phyloP scores from a whole-genome alignment of 257 asterid species.

The Forsythia viridissima region DNA sequence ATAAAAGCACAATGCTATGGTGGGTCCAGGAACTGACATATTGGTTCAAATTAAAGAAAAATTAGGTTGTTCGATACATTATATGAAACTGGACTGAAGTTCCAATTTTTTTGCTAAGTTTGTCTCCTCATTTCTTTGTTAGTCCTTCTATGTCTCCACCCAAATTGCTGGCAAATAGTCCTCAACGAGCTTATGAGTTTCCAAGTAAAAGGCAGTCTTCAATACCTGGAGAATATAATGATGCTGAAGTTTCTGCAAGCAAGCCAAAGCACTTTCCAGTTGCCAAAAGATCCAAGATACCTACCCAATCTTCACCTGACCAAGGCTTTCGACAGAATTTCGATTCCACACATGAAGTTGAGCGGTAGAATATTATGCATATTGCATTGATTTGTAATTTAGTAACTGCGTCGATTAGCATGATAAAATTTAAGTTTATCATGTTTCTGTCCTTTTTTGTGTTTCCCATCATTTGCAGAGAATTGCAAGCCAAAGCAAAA shows the following conservation, averaged over 20 bases:
- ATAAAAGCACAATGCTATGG: not conserved
- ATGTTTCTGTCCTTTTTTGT: constrained; percentile 17
- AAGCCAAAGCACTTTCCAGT: constrained; percentile 48
- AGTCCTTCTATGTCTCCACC: constrained; percentile 44
- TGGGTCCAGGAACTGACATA: constrained; percentile 4
- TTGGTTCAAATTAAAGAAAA: not conserved
- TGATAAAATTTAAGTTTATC: constrained; percentile 16
- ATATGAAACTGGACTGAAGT: not conserved
- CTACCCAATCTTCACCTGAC: constrained; percentile 49
- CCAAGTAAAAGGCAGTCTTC: constrained; percentile 46
- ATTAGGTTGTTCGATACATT: constrained; percentile 3
- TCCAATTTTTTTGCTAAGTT: not conserved
- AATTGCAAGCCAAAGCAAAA: constrained; percentile 82
- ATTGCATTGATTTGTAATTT: constrained; percentile 10
- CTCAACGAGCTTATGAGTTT: constrained; percentile 42
- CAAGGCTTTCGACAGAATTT: constrained; percentile 45
- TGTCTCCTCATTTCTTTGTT: constrained; percentile 10
- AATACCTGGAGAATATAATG: constrained; percentile 31
- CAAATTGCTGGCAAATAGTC: constrained; percentile 35
- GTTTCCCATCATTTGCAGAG: constrained; percentile 49
- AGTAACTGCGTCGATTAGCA: constrained; percentile 1
- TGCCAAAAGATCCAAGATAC: constrained; percentile 71
- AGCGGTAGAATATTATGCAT: constrained; percentile 47
- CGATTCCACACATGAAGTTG: constrained; percentile 48
- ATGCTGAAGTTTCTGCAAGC: constrained; percentile 40